Percentiles rank a stretch among this genome's conserved stretches.
Evolutionary conservation across 2,329 filamentous ascomycete species (phyloP).

Genomic region (Penicillium sp.): DNA sequence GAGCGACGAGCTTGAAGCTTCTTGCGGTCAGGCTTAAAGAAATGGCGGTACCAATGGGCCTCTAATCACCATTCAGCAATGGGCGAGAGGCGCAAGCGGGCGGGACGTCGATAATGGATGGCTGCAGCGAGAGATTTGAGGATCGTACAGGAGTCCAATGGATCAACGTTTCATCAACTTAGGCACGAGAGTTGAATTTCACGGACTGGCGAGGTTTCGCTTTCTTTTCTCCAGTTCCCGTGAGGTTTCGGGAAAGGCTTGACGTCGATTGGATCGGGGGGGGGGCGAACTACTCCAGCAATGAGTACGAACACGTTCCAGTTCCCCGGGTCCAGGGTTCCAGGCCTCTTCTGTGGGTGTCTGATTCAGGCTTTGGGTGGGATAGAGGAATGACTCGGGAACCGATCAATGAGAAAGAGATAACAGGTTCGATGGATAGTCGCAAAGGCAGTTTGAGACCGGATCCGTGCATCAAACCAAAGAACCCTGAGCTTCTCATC

Average conservation of each 20-base stretch:
- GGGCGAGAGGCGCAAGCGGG: constrained; percentile 21
- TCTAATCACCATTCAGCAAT: constrained; percentile 44
- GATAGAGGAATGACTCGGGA: not conserved
- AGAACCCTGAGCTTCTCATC: constrained; percentile 2
- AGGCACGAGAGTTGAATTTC: constrained; percentile 18
- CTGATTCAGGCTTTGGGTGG: not conserved
- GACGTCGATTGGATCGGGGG: constrained; percentile 37
- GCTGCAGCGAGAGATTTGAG: constrained; percentile 35
- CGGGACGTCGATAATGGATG: constrained; percentile 36
- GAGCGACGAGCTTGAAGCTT: constrained; percentile 45
- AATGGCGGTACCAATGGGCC: constrained; percentile 33
- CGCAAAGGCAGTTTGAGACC: constrained; percentile 20
- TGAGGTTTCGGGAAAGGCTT: constrained; percentile 36
- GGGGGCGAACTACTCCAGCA: constrained; percentile 42
- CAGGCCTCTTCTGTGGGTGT: constrained; percentile 2
- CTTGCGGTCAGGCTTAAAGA: constrained; percentile 38
- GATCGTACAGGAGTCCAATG: constrained; percentile 22
- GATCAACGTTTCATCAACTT: constrained; percentile 29
- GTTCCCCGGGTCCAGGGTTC: not conserved
- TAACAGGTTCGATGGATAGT: not conserved
- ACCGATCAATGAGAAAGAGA: not conserved
- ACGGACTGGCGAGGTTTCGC: constrained; percentile 31
- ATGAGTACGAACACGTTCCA: constrained; percentile 42
- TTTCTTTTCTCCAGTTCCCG: constrained; percentile 25
- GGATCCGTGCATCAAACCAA: constrained; percentile 39